A percentile compares a stretch with the other conserved stretches of the same genome.
phyloP scores from a whole-genome alignment of 202 grass and related monocot species.

The Carex arenaria region DNA sequence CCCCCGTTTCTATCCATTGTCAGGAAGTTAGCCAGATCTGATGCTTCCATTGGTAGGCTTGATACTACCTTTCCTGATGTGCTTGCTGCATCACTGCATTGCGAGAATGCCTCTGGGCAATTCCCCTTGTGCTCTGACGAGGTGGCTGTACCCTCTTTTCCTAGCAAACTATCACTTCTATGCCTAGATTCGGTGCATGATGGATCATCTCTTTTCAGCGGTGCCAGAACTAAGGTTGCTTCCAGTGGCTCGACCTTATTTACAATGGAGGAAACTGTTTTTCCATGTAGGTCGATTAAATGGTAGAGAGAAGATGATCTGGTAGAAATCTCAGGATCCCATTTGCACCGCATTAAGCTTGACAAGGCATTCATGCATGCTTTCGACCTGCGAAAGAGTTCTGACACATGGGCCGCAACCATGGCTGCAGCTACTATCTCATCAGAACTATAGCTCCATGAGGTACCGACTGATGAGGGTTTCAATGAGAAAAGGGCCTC shows the following conservation, averaged over 20 bases:
- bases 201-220: conserved; percentile 46
- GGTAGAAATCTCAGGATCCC: conserved; percentile 73
- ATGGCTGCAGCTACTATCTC: conserved; percentile 99
- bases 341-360: conserved; percentile 74
- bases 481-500: conserved; percentile 99
- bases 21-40: conserved; percentile 91
- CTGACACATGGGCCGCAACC: conserved; percentile 99
- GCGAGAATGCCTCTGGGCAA: conserved; percentile 32
- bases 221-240: conserved; percentile 51
- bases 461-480: conserved; percentile 95
- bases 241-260: conserved; percentile 94
- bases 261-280: conserved; percentile 93
- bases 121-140: conserved; percentile 45
- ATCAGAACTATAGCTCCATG: conserved; percentile 98
- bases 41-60: conserved; percentile 80
- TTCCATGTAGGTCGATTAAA: conserved; percentile 94
- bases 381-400: conserved; percentile 84
- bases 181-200: conserved; percentile 34
- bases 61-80: conserved; percentile 65
- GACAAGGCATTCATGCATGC: conserved; percentile 88
- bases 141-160: conserved; percentile 34
- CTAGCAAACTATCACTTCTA: conserved; percentile 25
- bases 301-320: conserved; percentile 96
- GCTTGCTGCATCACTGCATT: conserved; percentile 48
- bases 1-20: conserved; percentile 93